Base-by-base conservation (phyloP, 768 basidiomycete species). In the Lactarius pseudohatsudake region DNA sequence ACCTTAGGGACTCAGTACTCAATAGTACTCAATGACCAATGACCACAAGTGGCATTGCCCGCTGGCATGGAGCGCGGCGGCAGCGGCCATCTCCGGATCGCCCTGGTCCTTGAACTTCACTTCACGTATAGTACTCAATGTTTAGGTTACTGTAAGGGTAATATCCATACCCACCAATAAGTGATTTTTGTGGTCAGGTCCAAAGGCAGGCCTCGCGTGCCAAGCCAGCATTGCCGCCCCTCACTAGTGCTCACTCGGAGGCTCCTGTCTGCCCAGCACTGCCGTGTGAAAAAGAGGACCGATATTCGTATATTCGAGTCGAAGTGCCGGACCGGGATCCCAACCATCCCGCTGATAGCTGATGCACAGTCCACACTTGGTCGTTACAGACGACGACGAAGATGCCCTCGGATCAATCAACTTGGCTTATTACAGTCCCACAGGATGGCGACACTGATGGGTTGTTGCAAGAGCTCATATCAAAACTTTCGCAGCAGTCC, bases 381-480 rank as follows among this genome's bases (percentile, higher is more conserved):
- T 60, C 50, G 61, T 45, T 32, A 59, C 32, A n/a, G 62, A 70
- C 61, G 58, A 61, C 61, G 20, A 97, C 61, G 59, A 61, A 61
- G 20, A 97, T 97, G 95, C 95, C 95, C 65, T 96, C 94, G 75
- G 95, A 97, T 81, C 89, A 96, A 76, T 91, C 91, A 70, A 96
- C 94, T 72, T 98, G 96, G 96, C 79, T 98, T 70, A 82, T 97
- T 67, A 82, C 94, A 53, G 86, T 92, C 3, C 96, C 96, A 15
- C 84, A 88, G 69, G 88, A 94, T 76, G 92, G 92, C 22, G 93
- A 97, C 72, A 82, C 92, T 0, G 91, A 92, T 66, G 87, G 88
- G 7, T 78, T 92, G 36, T 76, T 83, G 57, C 86, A 89, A 70
- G 90, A 91, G 68, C 73, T 93, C 20, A 72, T 80, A 11, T 75